Percentiles rank a stretch among this genome's conserved stretches.
Conservation (phyloP, 2,329 filamentous ascomycete species). For the Aureobasidium sp. region DNA sequence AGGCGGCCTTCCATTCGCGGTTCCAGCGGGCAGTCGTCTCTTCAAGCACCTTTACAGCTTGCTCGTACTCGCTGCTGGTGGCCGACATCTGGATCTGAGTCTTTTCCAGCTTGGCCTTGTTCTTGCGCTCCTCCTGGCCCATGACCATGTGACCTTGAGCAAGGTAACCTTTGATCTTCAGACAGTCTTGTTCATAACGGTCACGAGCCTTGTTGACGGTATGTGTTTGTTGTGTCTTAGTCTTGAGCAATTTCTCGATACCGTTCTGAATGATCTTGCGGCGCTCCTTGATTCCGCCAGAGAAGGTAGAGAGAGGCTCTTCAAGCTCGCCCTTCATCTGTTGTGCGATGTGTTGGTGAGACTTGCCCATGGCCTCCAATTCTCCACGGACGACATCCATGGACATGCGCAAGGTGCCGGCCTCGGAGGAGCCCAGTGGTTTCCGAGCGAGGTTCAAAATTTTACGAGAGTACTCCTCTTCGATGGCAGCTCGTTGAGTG, state of each 20-base stretch:
- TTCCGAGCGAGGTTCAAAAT: slow-evolving; percentile 80
- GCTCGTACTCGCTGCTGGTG: slow-evolving; percentile 89
- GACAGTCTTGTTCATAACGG: slow-evolving; percentile 91
- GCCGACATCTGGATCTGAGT: slow-evolving; percentile 90
- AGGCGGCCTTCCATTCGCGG: slow-evolving; percentile 94
- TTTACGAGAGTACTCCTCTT: slow-evolving; percentile 93
- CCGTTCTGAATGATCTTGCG: slow-evolving; percentile 92
- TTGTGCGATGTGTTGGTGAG: slow-evolving; percentile 77
- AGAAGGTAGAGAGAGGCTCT: slow-evolving; percentile 84
- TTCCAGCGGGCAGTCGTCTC: slow-evolving; percentile 97
- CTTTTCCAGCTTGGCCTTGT: slow-evolving; percentile 98
- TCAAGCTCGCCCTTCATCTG: slow-evolving; percentile 97
- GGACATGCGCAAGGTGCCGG: slow-evolving; percentile 72
- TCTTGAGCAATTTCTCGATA: slow-evolving; percentile 89
- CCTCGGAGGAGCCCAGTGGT: slow-evolving; percentile 78
- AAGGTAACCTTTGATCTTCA: slow-evolving; percentile 97
- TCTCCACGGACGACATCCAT: slow-evolving; percentile 83
- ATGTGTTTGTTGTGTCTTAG: slow-evolving; percentile 85
- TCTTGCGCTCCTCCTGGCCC: slow-evolving; percentile 97
- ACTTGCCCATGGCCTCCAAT: slow-evolving; percentile 87
- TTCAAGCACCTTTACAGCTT: slow-evolving; percentile 83
- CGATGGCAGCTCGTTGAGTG: slow-evolving; percentile 78
- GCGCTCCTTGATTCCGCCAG: slow-evolving; percentile 91
- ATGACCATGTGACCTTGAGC: slow-evolving; percentile 99
- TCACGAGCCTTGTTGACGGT: slow-evolving; percentile 92